Evolutionary conservation across 164 flowering plant genomes (phyloP).

Genomic region (Kingdonia uniflora): DNA sequence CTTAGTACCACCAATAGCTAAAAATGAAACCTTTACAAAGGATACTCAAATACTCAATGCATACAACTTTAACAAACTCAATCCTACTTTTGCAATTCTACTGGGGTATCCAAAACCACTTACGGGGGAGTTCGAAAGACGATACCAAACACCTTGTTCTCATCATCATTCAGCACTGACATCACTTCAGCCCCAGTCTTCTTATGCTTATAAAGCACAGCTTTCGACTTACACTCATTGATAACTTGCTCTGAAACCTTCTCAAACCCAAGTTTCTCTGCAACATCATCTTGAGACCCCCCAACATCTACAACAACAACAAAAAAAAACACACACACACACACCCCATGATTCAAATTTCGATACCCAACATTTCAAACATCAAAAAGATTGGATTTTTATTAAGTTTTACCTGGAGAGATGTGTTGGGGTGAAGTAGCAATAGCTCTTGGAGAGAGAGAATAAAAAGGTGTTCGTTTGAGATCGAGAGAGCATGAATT

Average conservation of each 20-base stretch:
- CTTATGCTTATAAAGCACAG: constrained; percentile 71
- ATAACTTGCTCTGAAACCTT: constrained; percentile 75
- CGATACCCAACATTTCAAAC: too few species aligned
- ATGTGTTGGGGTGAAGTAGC: constrained; percentile 35
- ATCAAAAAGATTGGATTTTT: background rate
- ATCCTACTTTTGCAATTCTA: too few species aligned
- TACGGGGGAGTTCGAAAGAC: constrained; percentile 92
- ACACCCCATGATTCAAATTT: background rate
- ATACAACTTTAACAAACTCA: too few species aligned
- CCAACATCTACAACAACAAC: constrained; percentile 28
- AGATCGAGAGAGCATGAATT: constrained; percentile 20
- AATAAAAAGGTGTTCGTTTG: constrained; percentile 28
- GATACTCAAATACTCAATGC: too few species aligned
- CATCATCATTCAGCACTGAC: constrained; percentile 87
- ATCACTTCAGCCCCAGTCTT: constrained; percentile 88
- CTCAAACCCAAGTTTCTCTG: constrained; percentile 77
- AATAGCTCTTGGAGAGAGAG: constrained; percentile 50
- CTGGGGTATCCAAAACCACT: too few species aligned
- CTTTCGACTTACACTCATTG: constrained; percentile 78
- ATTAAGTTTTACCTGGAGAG: constrained; percentile 31
- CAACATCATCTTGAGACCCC: constrained; percentile 46
- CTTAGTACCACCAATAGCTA: too few species aligned
- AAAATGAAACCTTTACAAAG: too few species aligned
- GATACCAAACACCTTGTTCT: constrained; percentile 94
- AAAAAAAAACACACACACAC: constrained; percentile 2